Evolutionary conservation across 768 basidiomycete species (phyloP), one percentile per base, ranked within the genome.

Genomic region (Russula virescens): DNA sequence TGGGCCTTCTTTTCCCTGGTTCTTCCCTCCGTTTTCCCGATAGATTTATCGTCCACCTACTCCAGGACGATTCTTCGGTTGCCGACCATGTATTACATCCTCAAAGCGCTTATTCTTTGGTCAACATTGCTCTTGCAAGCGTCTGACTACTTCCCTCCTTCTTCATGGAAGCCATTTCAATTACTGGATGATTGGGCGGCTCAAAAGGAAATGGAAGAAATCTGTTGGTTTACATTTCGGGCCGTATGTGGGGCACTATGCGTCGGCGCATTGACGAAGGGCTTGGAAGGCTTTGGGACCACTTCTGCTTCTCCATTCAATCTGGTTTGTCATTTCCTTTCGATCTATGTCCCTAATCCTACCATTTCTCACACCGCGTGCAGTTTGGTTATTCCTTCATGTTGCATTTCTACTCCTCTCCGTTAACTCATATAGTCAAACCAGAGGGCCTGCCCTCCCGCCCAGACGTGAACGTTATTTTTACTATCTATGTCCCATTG

Each of bases 351-450:
- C 52, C 28, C 26, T 2, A 6, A 11, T 31, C 38, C 38, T 16
- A n/a, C 16, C 14, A 31, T 59, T 67, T 8, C 58, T 48, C 45
- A 53, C 52, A 42, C 25, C 4, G 18, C 52, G 2, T 46, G 11
- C 66, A 89, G 88, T 83, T 90, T 64, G 87, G 86, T 23, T 91
- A 90, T 67, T 84, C 88, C 1, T 89, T 90, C 71, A 77, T 89
- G 35, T 73, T 91, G 21, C 85, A 91, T 65, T 80, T 89, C 9
- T 90, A 89, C 74, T 82, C 87, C 0, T 83, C 85, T 2, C 85
- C 87, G 0, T 68, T 84, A 45, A 81, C 85, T 6, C 86, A 88
- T 70, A 63, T 64, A 25, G 71, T 73, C 68, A 80, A 77, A 58
- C 69, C 75, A 5, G 71, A 74, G 3, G 78, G 75, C 2, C 69